Evolutionary conservation across 495 filamentous ascomycete species (phyloP), one percentile per base, ranked within the genome.

Genomic region (Neurospora terricola): DNA sequence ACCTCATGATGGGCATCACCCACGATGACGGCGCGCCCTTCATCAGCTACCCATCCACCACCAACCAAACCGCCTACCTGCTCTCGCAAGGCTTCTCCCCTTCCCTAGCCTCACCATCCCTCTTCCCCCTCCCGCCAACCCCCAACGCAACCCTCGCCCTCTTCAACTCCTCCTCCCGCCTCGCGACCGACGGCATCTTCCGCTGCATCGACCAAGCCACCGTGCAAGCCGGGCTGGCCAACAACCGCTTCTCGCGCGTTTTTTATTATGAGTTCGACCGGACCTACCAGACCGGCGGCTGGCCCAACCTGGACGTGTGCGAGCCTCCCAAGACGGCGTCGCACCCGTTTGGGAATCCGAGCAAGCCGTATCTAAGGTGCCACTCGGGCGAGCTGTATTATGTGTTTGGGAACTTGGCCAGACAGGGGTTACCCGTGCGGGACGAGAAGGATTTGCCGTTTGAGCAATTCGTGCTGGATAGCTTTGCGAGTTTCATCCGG

Each of bases 201-300:
- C 81, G 85, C n/a, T 88, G 86, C 75, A 75, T 84, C 27, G 81
- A 81, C 78, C 82, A 87, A 45, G 83, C 84, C 18, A 87, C 86
- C 12, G 82, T 81, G n/a, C 79, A 78, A 73, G 75, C 80, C 1
- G 81, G 74, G 23, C 69, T 81, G 37, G 6, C 71, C 18, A 77
- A 82, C 75, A 73, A 59, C 54, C 78, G 79, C 70, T 71, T 87
- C 77, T 34, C 74, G 12, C 16, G 74, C 70, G 75, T 83, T 18
- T 87, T 80, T 71, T 85, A 83, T 75, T 85, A 83, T 77, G 86
- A 87, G 74, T 87, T 88, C 75, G 83, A 87, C 76, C 77, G 86
- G 4, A 81, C 81, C 4, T 89, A 89, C 75, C 87, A 88, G 76
- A 83, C 82, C 14, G 74, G 74, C 5, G 81, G 81, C 73, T 87